phyloP scores from a whole-genome alignment of 441 rosid species.

The Croton laevigatus region DNA sequence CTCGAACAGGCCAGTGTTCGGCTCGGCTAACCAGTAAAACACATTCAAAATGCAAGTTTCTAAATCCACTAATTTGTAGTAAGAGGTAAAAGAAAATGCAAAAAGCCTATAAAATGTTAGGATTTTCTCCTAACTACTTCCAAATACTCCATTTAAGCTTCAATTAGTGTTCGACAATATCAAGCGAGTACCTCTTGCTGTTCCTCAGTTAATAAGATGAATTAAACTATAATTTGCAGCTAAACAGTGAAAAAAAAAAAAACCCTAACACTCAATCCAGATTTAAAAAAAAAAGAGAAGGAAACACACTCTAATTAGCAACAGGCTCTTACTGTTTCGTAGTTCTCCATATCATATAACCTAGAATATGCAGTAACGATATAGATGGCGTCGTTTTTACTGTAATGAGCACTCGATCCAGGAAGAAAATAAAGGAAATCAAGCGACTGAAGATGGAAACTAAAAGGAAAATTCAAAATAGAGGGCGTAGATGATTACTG shows the following conservation, averaged over 20 bases:
- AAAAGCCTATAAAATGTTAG: not conserved
- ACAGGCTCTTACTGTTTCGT: not conserved
- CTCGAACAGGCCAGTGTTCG: too few relatives aligned
- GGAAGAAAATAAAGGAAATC: not conserved
- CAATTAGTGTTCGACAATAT: not conserved
- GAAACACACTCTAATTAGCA: not conserved
- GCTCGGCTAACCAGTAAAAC: not conserved
- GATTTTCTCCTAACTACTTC: not conserved
- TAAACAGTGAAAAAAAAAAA: not conserved
- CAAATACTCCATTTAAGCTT: not conserved
- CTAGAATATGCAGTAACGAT: not conserved
- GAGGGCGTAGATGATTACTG: slow-evolving; percentile 44
- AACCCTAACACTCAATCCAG: too few relatives aligned
- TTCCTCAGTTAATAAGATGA: not conserved
- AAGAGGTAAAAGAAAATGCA: not conserved
- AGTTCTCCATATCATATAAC: not conserved
- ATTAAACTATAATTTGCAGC: not conserved
- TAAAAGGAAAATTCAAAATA: not conserved
- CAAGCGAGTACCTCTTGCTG: not conserved
- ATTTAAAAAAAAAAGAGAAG: too few relatives aligned
- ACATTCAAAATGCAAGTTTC: not conserved
- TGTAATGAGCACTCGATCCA: not conserved
- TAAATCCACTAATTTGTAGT: not conserved
- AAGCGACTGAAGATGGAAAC: not conserved
- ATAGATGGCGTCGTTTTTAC: not conserved